Evolutionary conservation across 805 yeast genomes (phyloP).

Genomic region (Barnettozyma californica): DNA sequence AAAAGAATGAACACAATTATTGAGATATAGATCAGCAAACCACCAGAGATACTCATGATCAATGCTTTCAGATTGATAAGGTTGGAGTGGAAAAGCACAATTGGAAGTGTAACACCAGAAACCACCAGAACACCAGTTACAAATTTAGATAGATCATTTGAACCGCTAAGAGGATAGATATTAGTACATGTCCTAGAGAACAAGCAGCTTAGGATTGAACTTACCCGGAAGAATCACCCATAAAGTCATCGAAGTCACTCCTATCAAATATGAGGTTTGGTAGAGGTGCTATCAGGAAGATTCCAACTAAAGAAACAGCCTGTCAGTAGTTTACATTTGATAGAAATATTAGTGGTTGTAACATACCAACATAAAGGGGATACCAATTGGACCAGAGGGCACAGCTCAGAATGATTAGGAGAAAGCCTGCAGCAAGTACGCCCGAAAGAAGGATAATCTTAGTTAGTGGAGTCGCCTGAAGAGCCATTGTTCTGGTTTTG

Average conservation of each 20-base stretch:
- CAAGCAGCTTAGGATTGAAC: conserved; percentile 12
- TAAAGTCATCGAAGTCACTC: conserved; percentile 48
- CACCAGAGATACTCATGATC: conserved; percentile 76
- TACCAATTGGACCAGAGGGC: conserved; percentile 88
- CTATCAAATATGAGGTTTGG: conserved; percentile 59
- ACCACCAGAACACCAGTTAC: conserved; percentile 70
- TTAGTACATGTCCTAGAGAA: conserved; percentile 16
- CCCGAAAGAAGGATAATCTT: conserved; percentile 72
- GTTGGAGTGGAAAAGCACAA: conserved; percentile 69
- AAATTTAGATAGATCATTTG: conserved; percentile 78
- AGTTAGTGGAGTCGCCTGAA: conserved; percentile 54
- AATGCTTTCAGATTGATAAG: conserved; percentile 67
- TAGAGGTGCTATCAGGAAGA: conserved; percentile 64
- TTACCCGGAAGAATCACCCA: conserved; percentile 46
- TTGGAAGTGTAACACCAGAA: conserved; percentile 71
- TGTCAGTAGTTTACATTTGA: conserved; percentile 6
- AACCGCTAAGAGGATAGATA: conserved; percentile 25
- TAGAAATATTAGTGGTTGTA: not conserved
- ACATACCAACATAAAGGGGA: conserved; percentile 68
- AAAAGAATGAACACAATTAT: conserved; percentile 78
- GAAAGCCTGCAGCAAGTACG: conserved; percentile 83
- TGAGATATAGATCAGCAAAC: conserved; percentile 75
- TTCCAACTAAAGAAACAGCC: conserved; percentile 33
- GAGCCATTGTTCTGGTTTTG: conserved; percentile 4
- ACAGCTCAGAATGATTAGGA: conserved; percentile 81